phyloP scores from a whole-genome alignment of 192 early-diverging fungal species.

The Backusella morwellensis region DNA sequence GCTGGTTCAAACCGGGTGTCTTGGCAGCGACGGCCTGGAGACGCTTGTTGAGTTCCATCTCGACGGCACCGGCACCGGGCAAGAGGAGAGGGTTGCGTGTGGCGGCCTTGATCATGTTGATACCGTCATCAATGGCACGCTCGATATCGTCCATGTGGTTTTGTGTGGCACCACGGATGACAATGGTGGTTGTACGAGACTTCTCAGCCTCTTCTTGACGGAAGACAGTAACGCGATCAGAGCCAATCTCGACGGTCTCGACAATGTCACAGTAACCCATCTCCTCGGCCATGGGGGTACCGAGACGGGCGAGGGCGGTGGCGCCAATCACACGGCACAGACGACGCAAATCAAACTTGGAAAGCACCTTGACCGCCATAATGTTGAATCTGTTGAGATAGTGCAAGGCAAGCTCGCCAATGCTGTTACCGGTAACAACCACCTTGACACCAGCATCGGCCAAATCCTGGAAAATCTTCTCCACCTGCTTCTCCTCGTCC shows the following conservation, averaged over 20 bases:
- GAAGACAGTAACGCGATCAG: slow-evolving; percentile 97
- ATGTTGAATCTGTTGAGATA: slow-evolving; percentile 92
- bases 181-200: slow-evolving; percentile 90
- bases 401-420: slow-evolving; percentile 94
- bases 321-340: slow-evolving; percentile 92
- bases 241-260: slow-evolving; percentile 94
- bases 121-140: slow-evolving; percentile 96
- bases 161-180: slow-evolving; percentile 93
- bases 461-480: slow-evolving; percentile 83
- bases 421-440: slow-evolving; percentile 82
- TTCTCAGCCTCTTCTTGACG: slow-evolving; percentile 82
- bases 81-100: slow-evolving; percentile 83
- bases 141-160: slow-evolving; percentile 97
- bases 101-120: slow-evolving; percentile 94
- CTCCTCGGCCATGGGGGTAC: slow-evolving; percentile 93
- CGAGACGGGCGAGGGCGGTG: slow-evolving; percentile 87
- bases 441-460: slow-evolving; percentile 91
- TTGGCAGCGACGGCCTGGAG: slow-evolving; percentile 79
- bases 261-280: slow-evolving; percentile 98
- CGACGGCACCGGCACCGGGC: slow-evolving; percentile 90
- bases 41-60: slow-evolving; percentile 88
- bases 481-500: slow-evolving; percentile 92
- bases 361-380: slow-evolving; percentile 85
- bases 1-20: slow-evolving; percentile 94
- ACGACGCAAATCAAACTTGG: slow-evolving; percentile 96